Conservation (phyloP, 2,329 filamentous ascomycete genomes). For the Metarhizium sp. region DNA sequence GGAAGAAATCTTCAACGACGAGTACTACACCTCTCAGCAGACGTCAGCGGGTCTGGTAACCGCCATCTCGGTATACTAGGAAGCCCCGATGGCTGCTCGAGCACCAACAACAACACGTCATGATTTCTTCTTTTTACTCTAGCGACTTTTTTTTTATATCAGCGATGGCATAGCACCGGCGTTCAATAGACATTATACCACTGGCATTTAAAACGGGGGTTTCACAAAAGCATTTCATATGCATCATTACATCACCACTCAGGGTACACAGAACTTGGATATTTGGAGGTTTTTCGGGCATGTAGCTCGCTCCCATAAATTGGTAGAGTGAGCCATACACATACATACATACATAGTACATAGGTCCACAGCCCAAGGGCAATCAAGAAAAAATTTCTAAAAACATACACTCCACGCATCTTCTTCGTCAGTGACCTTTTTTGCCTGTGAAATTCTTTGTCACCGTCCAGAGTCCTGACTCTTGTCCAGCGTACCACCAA, state of each 20-base stretch:
- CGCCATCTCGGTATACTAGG: constrained; percentile 48
- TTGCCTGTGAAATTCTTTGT: no score
- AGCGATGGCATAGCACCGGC: constrained; percentile 21
- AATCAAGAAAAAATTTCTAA: constrained; percentile 6
- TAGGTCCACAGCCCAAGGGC: neutral
- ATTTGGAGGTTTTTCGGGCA: neutral
- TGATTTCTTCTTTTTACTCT: constrained; percentile 1
- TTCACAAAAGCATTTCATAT: constrained; percentile 2
- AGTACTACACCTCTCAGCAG: constrained; percentile 43
- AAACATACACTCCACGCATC: neutral
- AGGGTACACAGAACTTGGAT: constrained; percentile 3
- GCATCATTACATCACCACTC: constrained; percentile 9
- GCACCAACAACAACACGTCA: neutral
- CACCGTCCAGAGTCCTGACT: no score
- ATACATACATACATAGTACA: neutral
- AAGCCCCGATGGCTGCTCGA: neutral
- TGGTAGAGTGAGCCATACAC: neutral
- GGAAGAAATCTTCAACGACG: constrained; percentile 40
- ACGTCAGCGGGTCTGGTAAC: constrained; percentile 42
- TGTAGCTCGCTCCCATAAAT: neutral
- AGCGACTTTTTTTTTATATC: constrained; percentile 7
- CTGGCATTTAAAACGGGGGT: constrained; percentile 12
- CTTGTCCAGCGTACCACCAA: no score
- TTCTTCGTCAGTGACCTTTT: neutral
- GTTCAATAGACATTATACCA: constrained; percentile 19